A percentile compares a stretch with the other conserved stretches of the same genome.
Evolutionary conservation across 1,139 yeast genomes (phyloP).

Genomic region (Wickerhamomyces sp.): DNA sequence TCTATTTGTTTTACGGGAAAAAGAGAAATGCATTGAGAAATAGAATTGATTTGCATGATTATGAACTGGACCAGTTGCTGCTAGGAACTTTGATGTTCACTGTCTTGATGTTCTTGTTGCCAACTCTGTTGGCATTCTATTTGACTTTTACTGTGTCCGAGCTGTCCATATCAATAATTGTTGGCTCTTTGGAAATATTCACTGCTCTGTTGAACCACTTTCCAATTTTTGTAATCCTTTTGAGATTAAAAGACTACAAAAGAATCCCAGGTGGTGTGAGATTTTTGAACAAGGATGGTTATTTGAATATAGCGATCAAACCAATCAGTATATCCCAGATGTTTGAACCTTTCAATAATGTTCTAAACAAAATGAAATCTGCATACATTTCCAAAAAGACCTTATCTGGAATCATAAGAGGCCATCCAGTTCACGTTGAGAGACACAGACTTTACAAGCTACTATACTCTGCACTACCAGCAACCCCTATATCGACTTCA

Average conservation of each 20-base stretch:
- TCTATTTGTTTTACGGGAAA: conserved; percentile 85
- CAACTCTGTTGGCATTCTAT: conserved; percentile 86
- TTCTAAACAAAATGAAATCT: conserved; percentile 34
- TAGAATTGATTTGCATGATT: conserved; percentile 80
- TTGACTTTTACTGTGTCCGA: conserved; percentile 62
- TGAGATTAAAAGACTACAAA: conserved; percentile 75
- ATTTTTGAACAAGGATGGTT: conserved; percentile 30
- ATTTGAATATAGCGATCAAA: conserved; percentile 33
- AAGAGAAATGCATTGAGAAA: conserved; percentile 78
- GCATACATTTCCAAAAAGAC: conserved; percentile 40
- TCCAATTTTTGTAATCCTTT: conserved; percentile 77
- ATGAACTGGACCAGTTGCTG: conserved; percentile 80
- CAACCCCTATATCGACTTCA: conserved; percentile 27
- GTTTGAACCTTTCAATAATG: conserved; percentile 42
- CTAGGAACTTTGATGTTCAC: conserved; percentile 88
- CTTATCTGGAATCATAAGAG: conserved; percentile 35
- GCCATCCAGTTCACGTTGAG: conserved; percentile 42
- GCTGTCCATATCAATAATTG: conserved; percentile 42
- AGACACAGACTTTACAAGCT: conserved; percentile 42
- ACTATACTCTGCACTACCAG: conserved; percentile 47
- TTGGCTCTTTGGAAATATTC: conserved; percentile 54
- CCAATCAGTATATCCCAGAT: conserved; percentile 40
- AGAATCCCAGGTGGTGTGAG: conserved; percentile 88
- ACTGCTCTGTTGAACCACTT: conserved; percentile 72
- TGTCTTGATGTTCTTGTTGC: conserved; percentile 68